Base-by-base conservation (phyloP, 2,329 filamentous ascomycete species). In the Fusarium sp. region DNA sequence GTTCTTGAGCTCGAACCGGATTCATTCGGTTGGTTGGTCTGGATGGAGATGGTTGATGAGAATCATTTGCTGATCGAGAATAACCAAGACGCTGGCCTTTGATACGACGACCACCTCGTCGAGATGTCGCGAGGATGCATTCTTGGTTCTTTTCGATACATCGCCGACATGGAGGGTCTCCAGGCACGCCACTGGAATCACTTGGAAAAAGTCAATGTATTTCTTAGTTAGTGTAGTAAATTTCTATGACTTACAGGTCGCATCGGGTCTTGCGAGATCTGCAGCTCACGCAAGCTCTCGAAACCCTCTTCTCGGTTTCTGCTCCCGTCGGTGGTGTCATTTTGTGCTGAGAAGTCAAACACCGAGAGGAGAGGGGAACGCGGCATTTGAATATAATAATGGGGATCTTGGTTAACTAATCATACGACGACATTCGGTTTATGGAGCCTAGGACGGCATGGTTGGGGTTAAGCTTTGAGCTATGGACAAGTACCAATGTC, bases 41-140 rank as follows among this genome's bases (percentile, higher is more conserved):
- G 40, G 27, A 42, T 41, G 40, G 38, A 2, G 55, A 46, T n/a
- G 32, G n/a, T 23, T 23, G 56, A n/a, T 46, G 38, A 1, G 63
- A 23, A 42, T 46, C 26, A 15, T 38, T 45, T 15, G 37, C 27
- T 32, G 27, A 14, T 17, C 33, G 45, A 14, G n/a, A 35, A n/a
- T 59, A 56, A 5, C 60, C 63, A 11, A 55, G 49, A 11, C 64
- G 63, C 6, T 67, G 64, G 13, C 77, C 77, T 48, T 77, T 78
- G 61, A 81, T 75, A 35, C 81, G 78, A 37, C 80, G 77, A 17
- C 81, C 81, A 15, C 82, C 81, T 18, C 82, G 77, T 33, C 77
- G 77, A 14, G 81, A 83, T 8, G 80, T 82, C n/a, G 81, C 81
- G 33, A 83, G 75, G 17, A 83, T 75, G 54, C 82, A 83, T 62